Evolutionary conservation across 169 alveolate species (phyloP), one percentile per base, ranked within the genome.

Genomic region (Plasmodium cynomolgi): DNA sequence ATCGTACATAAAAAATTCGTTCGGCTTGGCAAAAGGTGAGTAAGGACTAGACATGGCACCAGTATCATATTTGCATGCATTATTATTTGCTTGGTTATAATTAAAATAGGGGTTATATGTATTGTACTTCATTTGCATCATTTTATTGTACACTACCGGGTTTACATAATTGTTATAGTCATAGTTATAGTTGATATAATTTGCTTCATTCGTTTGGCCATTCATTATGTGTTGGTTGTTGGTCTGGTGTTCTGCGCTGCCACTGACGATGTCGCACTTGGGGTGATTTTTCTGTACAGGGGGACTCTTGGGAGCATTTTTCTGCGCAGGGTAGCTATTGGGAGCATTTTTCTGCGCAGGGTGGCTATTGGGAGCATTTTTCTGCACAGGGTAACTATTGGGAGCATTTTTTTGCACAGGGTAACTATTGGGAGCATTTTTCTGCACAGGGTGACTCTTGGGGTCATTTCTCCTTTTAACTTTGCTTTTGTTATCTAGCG

Each of bases 1-100:
- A 90, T 90, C 75, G 58, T 90, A 90, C 37, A 90, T 33, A 33
- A 13, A 33, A 80, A 39, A 80, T 80, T 90, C 94, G 54, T 90
- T 80, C 83, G 83, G 94, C 20, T 90, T 80, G 17, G 73, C 50
- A 68, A 37, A 90, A 39, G 41, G 88, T 13, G 50, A 50, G 82
- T 90, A 80, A 31, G 15, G 82, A 80, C 54, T 90, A 62, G 82
- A 31, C 41, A 90, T 81, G 39, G 37, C 37, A 7, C 31, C 13
- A 80, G 58, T 74, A 2, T 79, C 84, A 26, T 56, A 68, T 79
- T 79, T 80, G 34, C 83, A 50, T 44, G 47, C 68, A 23, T 20
- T 90, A 80, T 80, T 68, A 90, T 90, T 90, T 80, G 58, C 34
- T 37, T 90, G 94, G 23, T 80, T 80, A 31, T 90, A 90, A 80